Evolutionary conservation across 768 basidiomycete species (phyloP).

Genomic region (Leccinum subtestaceum): DNA sequence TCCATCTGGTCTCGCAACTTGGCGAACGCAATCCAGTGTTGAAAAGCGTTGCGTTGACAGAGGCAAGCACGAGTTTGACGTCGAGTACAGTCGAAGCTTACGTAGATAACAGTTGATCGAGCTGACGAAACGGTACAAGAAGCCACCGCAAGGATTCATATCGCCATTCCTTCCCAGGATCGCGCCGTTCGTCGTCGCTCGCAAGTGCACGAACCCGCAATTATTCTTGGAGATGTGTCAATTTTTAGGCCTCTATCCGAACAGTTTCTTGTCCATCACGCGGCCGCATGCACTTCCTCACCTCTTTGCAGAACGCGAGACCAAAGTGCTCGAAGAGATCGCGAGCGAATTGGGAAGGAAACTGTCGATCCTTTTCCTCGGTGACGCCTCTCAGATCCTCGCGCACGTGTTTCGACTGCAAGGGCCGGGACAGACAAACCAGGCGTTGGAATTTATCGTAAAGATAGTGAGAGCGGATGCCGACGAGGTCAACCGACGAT

Average conservation of each 20-base stretch:
- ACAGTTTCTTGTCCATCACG: constrained; percentile 63
- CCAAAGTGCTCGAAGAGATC: constrained; percentile 59
- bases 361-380: constrained; percentile 50
- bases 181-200: constrained; percentile 60
- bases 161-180: constrained; percentile 68
- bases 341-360: constrained; percentile 46
- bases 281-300: constrained; percentile 64
- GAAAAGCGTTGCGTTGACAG: constrained; percentile 64
- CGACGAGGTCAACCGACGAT: constrained; percentile 28
- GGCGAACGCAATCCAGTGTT: constrained; percentile 66
- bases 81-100: constrained; percentile 2
- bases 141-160: constrained; percentile 62
- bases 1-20: constrained; percentile 62
- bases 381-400: constrained; percentile 59
- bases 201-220: constrained; percentile 55
- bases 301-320: constrained; percentile 62
- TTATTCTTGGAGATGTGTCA: constrained; percentile 64
- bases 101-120: constrained; percentile 47
- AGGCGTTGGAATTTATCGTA: constrained; percentile 60
- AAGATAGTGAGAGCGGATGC: constrained; percentile 53
- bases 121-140: constrained; percentile 56
- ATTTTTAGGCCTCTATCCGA: constrained; percentile 56
- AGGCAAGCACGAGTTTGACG: constrained; percentile 41
- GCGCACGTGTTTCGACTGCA: constrained; percentile 64
- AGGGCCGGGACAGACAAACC: constrained; percentile 51